phyloP scores from a whole-genome alignment of 2,329 filamentous ascomycete genomes.

The Paradendryphiella salina region DNA sequence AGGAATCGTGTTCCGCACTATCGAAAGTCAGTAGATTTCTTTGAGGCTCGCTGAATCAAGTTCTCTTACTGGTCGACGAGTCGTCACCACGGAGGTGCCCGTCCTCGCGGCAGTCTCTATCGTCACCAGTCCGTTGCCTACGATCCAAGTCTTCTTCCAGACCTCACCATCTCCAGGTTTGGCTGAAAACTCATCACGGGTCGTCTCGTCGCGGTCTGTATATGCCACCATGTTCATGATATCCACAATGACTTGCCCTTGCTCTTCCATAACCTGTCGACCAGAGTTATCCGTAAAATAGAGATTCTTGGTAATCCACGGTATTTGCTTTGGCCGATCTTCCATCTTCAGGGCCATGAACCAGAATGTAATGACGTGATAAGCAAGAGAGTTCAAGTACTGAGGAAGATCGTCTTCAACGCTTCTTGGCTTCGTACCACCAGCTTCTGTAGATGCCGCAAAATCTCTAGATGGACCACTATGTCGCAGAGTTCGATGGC shows the following conservation, averaged over 20 bases:
- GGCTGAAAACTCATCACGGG: slow-evolving; percentile 67
- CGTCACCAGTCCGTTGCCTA: slow-evolving; percentile 74
- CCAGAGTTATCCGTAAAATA: slow-evolving; percentile 76
- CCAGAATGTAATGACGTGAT: slow-evolving; percentile 96
- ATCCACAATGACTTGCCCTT: slow-evolving; percentile 90
- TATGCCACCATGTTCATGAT: slow-evolving; percentile 90
- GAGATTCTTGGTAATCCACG: slow-evolving; percentile 86
- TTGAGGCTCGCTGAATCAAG: slow-evolving; percentile 45
- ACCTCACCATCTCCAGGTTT: slow-evolving; percentile 67
- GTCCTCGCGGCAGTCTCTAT: slow-evolving; percentile 70
- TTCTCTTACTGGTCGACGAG: slow-evolving; percentile 70
- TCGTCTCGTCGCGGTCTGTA: slow-evolving; percentile 80
- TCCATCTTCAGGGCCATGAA: slow-evolving; percentile 86
- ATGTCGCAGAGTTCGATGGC: slow-evolving; percentile 46
- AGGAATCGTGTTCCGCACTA: slow-evolving; percentile 50
- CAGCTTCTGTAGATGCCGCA: slow-evolving; percentile 26
- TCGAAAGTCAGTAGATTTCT: slow-evolving; percentile 13
- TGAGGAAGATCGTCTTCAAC: slow-evolving; percentile 77
- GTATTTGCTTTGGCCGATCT: slow-evolving; percentile 80
- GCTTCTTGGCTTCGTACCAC: slow-evolving; percentile 47
- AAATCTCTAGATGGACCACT: slow-evolving; percentile 52
- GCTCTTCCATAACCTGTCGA: slow-evolving; percentile 79
- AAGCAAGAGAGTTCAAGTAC: slow-evolving; percentile 91
- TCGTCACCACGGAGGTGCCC: slow-evolving; percentile 71
- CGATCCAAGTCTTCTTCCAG: slow-evolving; percentile 68